Evolutionary conservation across 2,329 filamentous ascomycete species (phyloP), one percentile per base, ranked within the genome.

Genomic region (Chaetoscypha palmicola): DNA sequence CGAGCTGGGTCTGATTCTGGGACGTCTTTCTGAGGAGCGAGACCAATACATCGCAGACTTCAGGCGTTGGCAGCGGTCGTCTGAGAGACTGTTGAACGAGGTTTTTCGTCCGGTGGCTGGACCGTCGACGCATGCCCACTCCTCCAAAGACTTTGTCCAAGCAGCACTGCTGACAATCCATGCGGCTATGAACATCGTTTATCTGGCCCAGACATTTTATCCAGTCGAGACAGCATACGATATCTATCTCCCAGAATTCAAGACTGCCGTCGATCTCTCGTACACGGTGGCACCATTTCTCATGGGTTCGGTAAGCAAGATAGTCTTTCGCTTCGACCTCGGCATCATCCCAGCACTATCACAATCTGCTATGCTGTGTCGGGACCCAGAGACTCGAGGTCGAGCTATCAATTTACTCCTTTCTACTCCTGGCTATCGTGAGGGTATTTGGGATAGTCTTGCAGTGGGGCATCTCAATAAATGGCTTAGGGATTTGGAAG

Each of bases 371-470:
- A 30, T 46, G 11, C 39, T 45, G 17, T 52, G 50, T 40, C 36
- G 47, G 0, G 22, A 44, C 17, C 32, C 16, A 11, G 24, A 41
- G 8, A 24, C 44, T 11, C 23, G 50, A n/a, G 28, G 40, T 10
- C 26, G 33, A 23, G 45, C 50, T 4, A 46, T 52, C 9, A 28
- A 39, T 14, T 35, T 52, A 22, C 12, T 48, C 5, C 24, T 40
- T 10, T 36, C 30, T 7, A 34, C 19, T 28, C 32, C 30, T 9
- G 45, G 43, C 10, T 50, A 52, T 22, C 30, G 39, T 14, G 50
- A 52, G n/a, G 50, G 50, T 0, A 14, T 52, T 2, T 52, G 44
- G 41, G 48, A 52, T 38, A 43, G 40, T 38, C 28, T 43, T 3
- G 16, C 34, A 0, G 31, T 43, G 9, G 45, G 31, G 2, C 36